Evolutionary conservation across 1,139 yeast genomes (phyloP), one percentile per base, ranked within the genome.

Genomic region (Tardiomyces digboiensis): DNA sequence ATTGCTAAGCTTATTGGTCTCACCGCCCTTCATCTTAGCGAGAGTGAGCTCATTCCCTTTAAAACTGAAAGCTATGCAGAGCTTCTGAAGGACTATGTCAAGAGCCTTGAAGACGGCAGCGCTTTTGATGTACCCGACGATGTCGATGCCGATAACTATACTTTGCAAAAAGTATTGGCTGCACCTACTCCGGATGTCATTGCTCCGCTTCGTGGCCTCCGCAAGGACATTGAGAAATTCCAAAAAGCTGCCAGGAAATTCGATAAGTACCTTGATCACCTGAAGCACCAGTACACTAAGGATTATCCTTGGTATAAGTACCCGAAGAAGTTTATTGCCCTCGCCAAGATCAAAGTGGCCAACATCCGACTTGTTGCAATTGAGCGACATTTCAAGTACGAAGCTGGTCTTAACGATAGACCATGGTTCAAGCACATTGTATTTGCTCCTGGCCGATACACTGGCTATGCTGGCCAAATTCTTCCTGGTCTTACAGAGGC

Each of bases 361-460:
- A 72, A 72, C 52, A 39, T 49, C 26, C 61, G 62, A 48, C 55
- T 71, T 19, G 45, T 50, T 36, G 33, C 42, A 14, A 45, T 64
- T 2, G 96, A 88, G 60, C 74, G 91, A 55, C 66, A 71, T 50
- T 84, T 87, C 63, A 62, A 84, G 44, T 68, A 75, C 57, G 67
- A 72, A 23, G 66, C 73, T 2, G 96, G 96, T 2, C 73, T 87
- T 44, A 74, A 72, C 23, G 64, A 70, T 50, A 74, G 96, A 57
- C 68, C 74, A n/a, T 87, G 95, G 95, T 88, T 82, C 67, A 85
- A 81, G 65, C 95, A 88, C 64, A 73, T 84, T 49, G 77, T 85
- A 3, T 86, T 74, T 61, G 94, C 95, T 2, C 80, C 91, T 44
- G 95, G 95, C 3, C 71, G 93, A 57, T 80, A 72, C 62, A 83